Evolutionary conservation across 345 rosid species (phyloP), one percentile per base, ranked within the genome.

Genomic region (Punica granatum): DNA sequence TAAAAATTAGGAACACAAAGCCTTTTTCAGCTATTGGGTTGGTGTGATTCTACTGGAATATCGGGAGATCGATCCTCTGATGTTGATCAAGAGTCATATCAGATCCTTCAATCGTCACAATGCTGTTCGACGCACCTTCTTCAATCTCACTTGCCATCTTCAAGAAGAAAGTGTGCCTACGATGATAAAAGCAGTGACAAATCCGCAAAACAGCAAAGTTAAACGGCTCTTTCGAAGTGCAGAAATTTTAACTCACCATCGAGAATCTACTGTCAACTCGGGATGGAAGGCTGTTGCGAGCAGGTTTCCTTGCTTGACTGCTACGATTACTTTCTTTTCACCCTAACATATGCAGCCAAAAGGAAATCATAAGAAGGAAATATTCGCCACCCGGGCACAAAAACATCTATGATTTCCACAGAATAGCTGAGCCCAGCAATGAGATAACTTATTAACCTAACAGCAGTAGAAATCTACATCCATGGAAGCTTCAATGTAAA

Each of bases 221-320:
- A 30, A 56, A 28, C 10, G 61, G 18, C 61, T 56, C 61, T 12
- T 56, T 56, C 6, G 18, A 12, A 56, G 34, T 16, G 19, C 6
- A 37, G 18, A 35, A 62, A 31, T 19, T 41, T 59, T 26, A 70
- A 74, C 12, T 66, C 86, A 91, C 99, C 99, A 91, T 79, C 97
- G 88, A 35, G 88, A 85, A 73, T 94, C 97, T 44, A 89, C 90
- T 4, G 99, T 91, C 72, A 94, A 81, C 79, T 94, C 99, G 1
- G 97, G 96, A 79, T 94, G 99, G 78, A 94, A 94, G 21, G 92
- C 99, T 64, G 99, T 94, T 14, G 84, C 95, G 18, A 94, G 80
- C 81, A 94, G 66, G 76, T 88, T 94, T 71, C 85, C 80, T 75
- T 94, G 96, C 84, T 75, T 91, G 69, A 89, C 75, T 28, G 97